phyloP scores from a whole-genome alignment of 202 grass and related monocot species.

The Panicum hallii region DNA sequence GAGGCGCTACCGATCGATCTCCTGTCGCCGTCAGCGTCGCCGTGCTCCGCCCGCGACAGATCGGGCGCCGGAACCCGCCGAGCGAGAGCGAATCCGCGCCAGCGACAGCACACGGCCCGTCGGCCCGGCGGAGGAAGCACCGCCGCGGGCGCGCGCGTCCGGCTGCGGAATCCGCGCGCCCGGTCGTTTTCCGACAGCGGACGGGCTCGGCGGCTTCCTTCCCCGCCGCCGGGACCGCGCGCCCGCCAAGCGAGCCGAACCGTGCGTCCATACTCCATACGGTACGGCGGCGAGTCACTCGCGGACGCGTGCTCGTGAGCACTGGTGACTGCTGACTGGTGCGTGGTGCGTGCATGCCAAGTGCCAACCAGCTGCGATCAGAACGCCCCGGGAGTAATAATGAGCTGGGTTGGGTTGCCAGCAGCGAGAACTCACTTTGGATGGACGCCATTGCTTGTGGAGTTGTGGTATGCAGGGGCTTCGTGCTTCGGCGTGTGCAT shows the following conservation, averaged over 20 bases:
- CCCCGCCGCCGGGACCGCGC: slow-evolving; percentile 25
- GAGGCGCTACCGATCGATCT: slow-evolving; percentile 34
- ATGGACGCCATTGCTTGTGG: neutral
- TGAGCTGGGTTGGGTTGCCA: neutral
- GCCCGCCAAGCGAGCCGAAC: neutral
- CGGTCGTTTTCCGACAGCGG: slow-evolving; percentile 45
- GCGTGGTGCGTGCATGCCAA: neutral
- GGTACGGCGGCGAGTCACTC: neutral
- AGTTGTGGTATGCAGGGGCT: neutral
- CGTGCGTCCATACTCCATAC: neutral
- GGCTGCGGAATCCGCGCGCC: neutral
- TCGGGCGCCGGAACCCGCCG: neutral
- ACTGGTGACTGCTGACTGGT: neutral
- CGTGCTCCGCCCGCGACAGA: slow-evolving; percentile 8
- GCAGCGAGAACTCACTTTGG: slow-evolving; percentile 7
- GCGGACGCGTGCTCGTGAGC: slow-evolving; percentile 1
- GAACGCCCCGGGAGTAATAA: neutral
- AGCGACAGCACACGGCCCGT: slow-evolving; percentile 25
- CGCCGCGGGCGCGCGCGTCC: neutral
- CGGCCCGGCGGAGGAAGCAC: neutral
- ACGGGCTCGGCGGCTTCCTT: slow-evolving; percentile 1
- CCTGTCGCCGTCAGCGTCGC: slow-evolving; percentile 19
- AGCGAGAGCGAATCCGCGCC: neutral
- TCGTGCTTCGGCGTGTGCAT: neutral
- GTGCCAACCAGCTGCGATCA: neutral